Base-by-base conservation (phyloP, 352 stramenopile genomes). In the Phytophthora quininea region DNA sequence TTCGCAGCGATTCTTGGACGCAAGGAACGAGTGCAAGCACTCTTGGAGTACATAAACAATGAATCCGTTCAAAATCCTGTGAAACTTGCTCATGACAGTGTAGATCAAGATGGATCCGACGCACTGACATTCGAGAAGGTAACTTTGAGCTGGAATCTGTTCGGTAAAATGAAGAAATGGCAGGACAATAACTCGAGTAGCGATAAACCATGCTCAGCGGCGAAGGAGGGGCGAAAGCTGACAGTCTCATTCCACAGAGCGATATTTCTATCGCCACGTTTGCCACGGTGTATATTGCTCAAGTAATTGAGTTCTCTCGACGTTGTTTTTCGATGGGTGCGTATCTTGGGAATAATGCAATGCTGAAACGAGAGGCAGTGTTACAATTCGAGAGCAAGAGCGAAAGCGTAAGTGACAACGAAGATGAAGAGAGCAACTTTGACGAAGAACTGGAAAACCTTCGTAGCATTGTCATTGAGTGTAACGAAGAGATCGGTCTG, bases 401-500 rank as follows among this genome's bases (percentile, higher is more conserved):
- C 14, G 45, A 10, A 63, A 61, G 38, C 10, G 12, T 15, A 31
- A 10, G 51, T 14, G 15, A 8, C n/a, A 42, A 38, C 9, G 52
- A 45, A 19, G 65, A 45, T 0, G 48, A 63, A 8, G 64, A 64
- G 3, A 70, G 69, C 11, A 59, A 67, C 4, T 71, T 63, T 10
- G 53, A 78, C 11, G 58, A 73, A 37, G 64, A 76, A 29, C 46
- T 83, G 11, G 62, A 80, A 6, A 64, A 76, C 9, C 15, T 84
- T 9, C 65, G 68, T 8, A 71, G 55, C 37, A 80, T 60, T 14
- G 59, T 83, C 9, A 69, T 91, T 4, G 84, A 90, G 59, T 87
- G 82, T 55, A 79, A 84, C 48, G 87, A 95, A 74, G 85, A 95
- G 51, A 77, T 77, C n/a, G 85, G 85, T 0, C 49, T 93, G 35